Evolutionary conservation across 768 basidiomycete species (phyloP).

Genomic region (Russula sp.): DNA sequence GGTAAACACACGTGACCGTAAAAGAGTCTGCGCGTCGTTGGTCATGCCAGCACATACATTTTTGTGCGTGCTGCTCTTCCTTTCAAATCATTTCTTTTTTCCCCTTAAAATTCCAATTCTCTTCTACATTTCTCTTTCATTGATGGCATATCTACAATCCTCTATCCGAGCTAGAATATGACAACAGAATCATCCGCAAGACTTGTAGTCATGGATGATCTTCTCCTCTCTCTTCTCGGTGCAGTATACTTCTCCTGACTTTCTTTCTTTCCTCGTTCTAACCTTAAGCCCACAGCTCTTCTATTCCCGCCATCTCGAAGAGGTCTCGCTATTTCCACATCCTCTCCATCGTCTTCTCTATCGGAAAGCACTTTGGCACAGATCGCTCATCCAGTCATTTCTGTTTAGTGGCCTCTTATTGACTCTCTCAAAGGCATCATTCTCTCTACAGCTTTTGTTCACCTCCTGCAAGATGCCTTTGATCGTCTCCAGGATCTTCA

Average conservation of each 20-base stretch:
- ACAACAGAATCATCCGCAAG: conserved; percentile 8
- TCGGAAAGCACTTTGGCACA: conserved; percentile 88
- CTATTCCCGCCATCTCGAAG: conserved; percentile 70
- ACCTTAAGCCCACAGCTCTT: conserved; percentile 45
- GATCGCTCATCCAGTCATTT: conserved; percentile 6
- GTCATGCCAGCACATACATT: too few species aligned
- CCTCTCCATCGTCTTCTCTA: conserved; percentile 68
- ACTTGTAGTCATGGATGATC: conserved; percentile 46
- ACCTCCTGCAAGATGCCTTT: conserved; percentile 76
- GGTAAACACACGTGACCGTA: too few species aligned
- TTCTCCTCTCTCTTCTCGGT: conserved; percentile 62
- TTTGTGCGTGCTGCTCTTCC: too few species aligned
- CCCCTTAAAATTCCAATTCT: too few species aligned
- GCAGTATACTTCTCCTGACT: conserved; percentile 42
- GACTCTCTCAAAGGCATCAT: conserved; percentile 56
- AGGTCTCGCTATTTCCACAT: conserved; percentile 53
- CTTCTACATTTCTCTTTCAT: too few species aligned
- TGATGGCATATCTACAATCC: neutral
- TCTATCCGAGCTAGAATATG: neutral
- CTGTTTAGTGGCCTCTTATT: neutral
- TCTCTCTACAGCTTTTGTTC: conserved; percentile 77
- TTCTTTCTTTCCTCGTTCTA: neutral
- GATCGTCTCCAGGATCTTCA: conserved; percentile 49
- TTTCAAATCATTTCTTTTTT: too few species aligned
- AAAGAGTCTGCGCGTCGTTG: too few species aligned